Evolutionary conservation across 768 basidiomycete species (phyloP), one percentile per base, ranked within the genome.

Genomic region (Piloderma croceum): DNA sequence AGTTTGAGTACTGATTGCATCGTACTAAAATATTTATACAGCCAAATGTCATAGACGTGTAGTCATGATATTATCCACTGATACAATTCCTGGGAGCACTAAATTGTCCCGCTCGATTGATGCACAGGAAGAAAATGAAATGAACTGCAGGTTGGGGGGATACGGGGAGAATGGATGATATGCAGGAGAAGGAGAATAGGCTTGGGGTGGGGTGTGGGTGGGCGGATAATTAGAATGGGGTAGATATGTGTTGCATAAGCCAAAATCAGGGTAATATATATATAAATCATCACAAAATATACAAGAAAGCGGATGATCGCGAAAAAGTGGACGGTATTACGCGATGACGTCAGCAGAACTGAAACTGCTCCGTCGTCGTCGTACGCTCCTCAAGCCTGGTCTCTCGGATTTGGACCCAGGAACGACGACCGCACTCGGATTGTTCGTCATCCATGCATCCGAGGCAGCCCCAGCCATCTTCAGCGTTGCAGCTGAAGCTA

Each of bases 311-410:
- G 9, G 27, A 15, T 29, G 27, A 9, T 15, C 9, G 27, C 27
- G 15, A 9, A 19, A 13, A 21, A 29, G 24, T 7, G 22, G 7
- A n/a, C n/a, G n/a, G 35, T 34, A 38, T 64, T 67, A 90, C 53
- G 84, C 87, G 45, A 90, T 77, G 17, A 90, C 81, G 58, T 91
- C 89, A 3, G 84, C 88, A 41, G 81, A 71, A 56, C 90, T 90
- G 61, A 91, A 91, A 52, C 90, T 91, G 56, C 89, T 90, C 44
- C 89, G 70, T 54, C 89, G 68, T 46, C 86, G 74, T 48, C 87
- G 72, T 36, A 88, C 76, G 31, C 69, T 82, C 38, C 89, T 72
- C 45, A 89, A 63, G 2, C 81, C 79, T 6, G 89, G 89, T 27
- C 87, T 77, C 47, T 76, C 81, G 1, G 79, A 71, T 58, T 85